These are phyloP conservation scores for Eucalyptus globulus DNA, from an alignment of 345 rosid species.

Conservation along the genomic window DNA sequence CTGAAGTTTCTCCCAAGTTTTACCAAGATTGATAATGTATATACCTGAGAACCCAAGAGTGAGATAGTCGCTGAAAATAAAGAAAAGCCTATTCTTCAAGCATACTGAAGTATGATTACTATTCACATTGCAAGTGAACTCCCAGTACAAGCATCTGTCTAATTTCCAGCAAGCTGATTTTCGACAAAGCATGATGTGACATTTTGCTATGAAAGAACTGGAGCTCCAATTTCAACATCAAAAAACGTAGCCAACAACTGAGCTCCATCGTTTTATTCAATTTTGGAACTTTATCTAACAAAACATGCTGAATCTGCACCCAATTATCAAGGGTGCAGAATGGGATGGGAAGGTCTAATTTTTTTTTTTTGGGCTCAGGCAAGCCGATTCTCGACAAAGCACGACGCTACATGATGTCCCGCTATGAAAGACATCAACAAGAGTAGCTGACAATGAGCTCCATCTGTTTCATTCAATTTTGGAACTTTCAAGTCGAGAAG, in stretches of 20 bases:
- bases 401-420: too few relatives aligned
- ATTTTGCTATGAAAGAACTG: background rate
- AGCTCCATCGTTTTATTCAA: background rate
- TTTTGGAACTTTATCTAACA: background rate
- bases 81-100: background rate
- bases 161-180: background rate
- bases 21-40: conserved; percentile 82
- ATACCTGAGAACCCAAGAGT: conserved; percentile 26
- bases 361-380: too few relatives aligned
- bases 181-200: background rate
- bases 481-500: too few relatives aligned
- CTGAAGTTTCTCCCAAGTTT: conserved; percentile 79
- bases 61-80: background rate
- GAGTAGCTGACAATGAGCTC: too few relatives aligned
- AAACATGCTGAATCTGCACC: background rate
- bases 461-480: too few relatives aligned
- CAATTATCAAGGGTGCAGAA: too few relatives aligned
- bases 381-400: too few relatives aligned
- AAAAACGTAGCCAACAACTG: background rate
- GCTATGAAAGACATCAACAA: too few relatives aligned
- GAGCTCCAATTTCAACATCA: background rate
- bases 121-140: background rate
- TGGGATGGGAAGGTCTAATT: too few relatives aligned
- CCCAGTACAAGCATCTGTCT: background rate
- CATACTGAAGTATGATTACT: background rate